Conservation (phyloP, 306 rosid species). For the Rosa persica region DNA sequence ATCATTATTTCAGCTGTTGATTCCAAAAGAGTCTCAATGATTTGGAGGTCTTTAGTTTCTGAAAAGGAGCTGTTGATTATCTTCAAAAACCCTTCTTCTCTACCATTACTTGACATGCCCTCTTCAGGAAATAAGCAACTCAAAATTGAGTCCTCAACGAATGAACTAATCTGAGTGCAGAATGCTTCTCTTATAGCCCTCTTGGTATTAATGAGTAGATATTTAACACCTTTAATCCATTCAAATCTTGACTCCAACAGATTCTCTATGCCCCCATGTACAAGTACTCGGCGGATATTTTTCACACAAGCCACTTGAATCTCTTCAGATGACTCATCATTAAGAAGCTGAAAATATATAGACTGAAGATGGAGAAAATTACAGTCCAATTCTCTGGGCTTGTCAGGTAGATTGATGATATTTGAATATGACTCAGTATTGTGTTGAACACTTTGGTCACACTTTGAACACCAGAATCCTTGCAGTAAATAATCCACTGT, state of each 20-base stretch:
- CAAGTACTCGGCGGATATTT: conserved; percentile 65
- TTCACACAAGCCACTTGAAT: conserved; percentile 80
- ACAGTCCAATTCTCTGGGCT: conserved; percentile 41
- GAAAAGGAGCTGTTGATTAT: conserved; percentile 54
- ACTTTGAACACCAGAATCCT: conserved; percentile 89
- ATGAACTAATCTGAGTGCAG: conserved; percentile 75
- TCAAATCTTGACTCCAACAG: conserved; percentile 48
- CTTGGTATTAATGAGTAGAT: conserved; percentile 55
- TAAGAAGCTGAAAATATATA: conserved; percentile 70
- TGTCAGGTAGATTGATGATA: conserved; percentile 35
- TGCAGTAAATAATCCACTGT: conserved; percentile 58
- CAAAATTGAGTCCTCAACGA: conserved; percentile 56
- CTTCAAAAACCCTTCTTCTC: conserved; percentile 59
- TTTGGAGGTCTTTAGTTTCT: conserved; percentile 51
- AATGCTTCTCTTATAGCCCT: conserved; percentile 79
- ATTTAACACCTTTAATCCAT: conserved; percentile 65
- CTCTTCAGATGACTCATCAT: conserved; percentile 76
- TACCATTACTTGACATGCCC: conserved; percentile 41
- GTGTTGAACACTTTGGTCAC: conserved; percentile 47
- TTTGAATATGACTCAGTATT: conserved; percentile 37
- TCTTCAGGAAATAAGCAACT: conserved; percentile 50
- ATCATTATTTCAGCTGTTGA: conserved; percentile 74
- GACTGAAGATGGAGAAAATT: conserved; percentile 51
- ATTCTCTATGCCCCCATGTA: conserved; percentile 49
- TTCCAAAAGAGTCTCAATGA: conserved; percentile 75